Evolutionary conservation across 2,329 filamentous ascomycete genomes (phyloP), one percentile per base, ranked within the genome.

Genomic region (Diaporthe sp.): DNA sequence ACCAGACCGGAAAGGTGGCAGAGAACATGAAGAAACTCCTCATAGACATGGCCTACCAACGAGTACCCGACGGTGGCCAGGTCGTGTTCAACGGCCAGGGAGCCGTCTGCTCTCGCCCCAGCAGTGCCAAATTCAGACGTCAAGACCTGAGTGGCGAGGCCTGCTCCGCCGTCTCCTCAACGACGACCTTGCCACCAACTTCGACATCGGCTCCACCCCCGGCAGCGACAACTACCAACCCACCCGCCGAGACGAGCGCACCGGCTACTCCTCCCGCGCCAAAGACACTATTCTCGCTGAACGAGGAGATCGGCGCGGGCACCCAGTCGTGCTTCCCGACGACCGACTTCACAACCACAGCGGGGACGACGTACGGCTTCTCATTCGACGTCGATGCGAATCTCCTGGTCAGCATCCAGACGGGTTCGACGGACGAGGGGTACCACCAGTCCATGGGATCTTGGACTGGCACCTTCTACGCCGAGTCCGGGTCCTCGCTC

Each of bases 11-110:
- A 7, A 68, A 68, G n/a, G 65, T 68, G 46, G 65, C 65, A 39
- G 65, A 68, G 31, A 68, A 68, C 46, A 68, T 68, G 65, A 53
- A 68, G 46, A 53, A 68, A 7, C 65, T 68, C 31, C 65, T 68
- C 46, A 68, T 68, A 25, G 65, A 68, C 31, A 68, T 68, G 65
- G 65, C 65, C 22, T 68, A 68, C 31, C 46, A 68, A 8, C 46
- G 65, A 25, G 46, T 10, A 2, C 22, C 65, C 2, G 65, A 28
- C 0, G 65, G 65, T 17, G 65, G 65, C 1, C 65, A 55, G 17
- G 65, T 69, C 34, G 49, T 69, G 1, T 69, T 69, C 34, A 69
- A 69, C 49, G 65, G 65, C 34, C 65, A 69, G 19, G 65, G 65
- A 15, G 65, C 65, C 15, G 46, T 69, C n/a, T 69, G 49, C 49